Evolutionary conservation across 2,329 filamentous ascomycete genomes (phyloP), one percentile per base, ranked within the genome.

Genomic region (Pseudocercospora fuligena): DNA sequence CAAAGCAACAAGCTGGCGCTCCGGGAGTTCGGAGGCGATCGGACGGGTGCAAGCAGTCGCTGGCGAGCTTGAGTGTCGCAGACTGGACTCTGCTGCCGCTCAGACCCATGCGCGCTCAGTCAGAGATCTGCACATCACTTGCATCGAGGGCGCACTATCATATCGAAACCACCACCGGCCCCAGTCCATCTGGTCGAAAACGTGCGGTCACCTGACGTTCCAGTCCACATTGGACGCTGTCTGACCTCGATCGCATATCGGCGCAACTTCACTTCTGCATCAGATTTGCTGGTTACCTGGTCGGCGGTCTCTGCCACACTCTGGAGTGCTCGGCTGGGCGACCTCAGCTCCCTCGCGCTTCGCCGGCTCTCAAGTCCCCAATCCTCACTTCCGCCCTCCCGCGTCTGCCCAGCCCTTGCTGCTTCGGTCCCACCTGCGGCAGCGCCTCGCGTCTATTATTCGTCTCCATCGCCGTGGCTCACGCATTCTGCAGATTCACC

Each of bases 401-500:
- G 68, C 65, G 40, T 67, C 49, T 56, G 36, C 62, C 65, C 60
- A 61, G 61, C 65, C 61, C 61, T 62, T 65, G 47, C 65, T 59
- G 60, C 63, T 46, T 57, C 33, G 46, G 29, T 61, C 60, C 53
- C 29, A 56, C 53, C 56, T 58, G 56, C 56, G 56, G 56, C 56
- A 40, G 56, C 56, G 56, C 31, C 56, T 58, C 56, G 31, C 56
- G 56, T 58, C 56, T 58, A 43, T 64, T 47, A 64, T 64, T 66
- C 61, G 62, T 60, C 40, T 29, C 68, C 60, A 40, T 59, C 66
- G 66, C 66, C 47, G 60, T 63, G 64, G 64, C 66, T 70, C 64
- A 70, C 66, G 60, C 65, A 64, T 65, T 68, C 63, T 70, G 65
- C 69, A 70, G 66, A 70, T 64, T 70, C 66, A 68, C 66, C 64